Conservation (phyloP, 1,284 basidiomycete species). For the Anthracocystis setariae region DNA sequence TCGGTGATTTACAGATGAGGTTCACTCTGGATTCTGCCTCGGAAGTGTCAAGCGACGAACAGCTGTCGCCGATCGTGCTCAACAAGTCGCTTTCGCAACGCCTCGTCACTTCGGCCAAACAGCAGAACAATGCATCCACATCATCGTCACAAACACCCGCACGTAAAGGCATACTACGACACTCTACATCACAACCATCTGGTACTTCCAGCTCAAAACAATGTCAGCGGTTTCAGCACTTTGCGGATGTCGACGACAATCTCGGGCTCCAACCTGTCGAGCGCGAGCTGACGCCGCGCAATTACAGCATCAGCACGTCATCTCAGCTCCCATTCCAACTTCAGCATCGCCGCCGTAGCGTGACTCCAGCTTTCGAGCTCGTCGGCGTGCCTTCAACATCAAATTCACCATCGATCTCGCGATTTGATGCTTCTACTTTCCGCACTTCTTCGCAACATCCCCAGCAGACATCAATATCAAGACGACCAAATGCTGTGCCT, state of each 20-base stretch:
- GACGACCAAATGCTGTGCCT: conserved; percentile 12
- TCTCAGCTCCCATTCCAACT: conserved; percentile 13
- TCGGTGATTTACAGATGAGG: conserved; percentile 13
- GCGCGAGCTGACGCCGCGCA: conserved; percentile 9
- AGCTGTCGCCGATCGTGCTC: conserved; percentile 19
- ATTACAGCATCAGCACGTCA: conserved; percentile 1
- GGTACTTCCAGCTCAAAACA: conserved; percentile 13
- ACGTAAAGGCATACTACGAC: conserved; percentile 36
- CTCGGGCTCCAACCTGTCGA: not conserved
- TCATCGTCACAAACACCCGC: conserved; percentile 21
- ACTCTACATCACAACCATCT: conserved; percentile 21
- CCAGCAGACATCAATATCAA: conserved; percentile 2
- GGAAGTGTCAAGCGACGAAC: conserved; percentile 34
- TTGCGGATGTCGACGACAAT: not conserved
- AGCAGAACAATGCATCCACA: conserved; percentile 26
- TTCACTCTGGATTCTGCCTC: conserved; percentile 41
- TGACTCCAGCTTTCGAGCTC: conserved; percentile 37
- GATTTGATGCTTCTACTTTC: not conserved
- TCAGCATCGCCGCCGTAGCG: conserved; percentile 13
- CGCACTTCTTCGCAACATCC: conserved; percentile 5
- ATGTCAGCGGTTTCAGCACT: conserved; percentile 16
- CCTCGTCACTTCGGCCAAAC: conserved; percentile 1
- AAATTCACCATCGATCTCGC: conserved; percentile 11
- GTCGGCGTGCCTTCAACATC: conserved; percentile 27
- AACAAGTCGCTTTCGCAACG: conserved; percentile 28